Percentiles rank a stretch among this genome's conserved stretches.
These are phyloP conservation scores for Hygrophoropsis aurantiaca DNA, from an alignment of 768 basidiomycete genomes.

Conservation along the genomic window DNA sequence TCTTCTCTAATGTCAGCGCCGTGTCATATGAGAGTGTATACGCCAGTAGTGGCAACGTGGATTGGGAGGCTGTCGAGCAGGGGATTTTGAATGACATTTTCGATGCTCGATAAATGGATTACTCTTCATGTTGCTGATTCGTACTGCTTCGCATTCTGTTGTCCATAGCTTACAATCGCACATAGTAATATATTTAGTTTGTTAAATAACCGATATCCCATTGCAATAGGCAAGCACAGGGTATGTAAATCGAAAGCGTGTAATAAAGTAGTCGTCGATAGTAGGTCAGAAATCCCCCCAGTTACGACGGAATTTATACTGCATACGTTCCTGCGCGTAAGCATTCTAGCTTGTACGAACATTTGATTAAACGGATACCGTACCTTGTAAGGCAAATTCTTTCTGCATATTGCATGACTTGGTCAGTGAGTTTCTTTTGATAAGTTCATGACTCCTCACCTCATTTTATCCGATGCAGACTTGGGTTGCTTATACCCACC, in stretches of 20 bases:
- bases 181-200: conserved; percentile 10
- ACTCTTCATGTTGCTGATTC: neutral
- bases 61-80: conserved; percentile 87
- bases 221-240: conserved; percentile 12
- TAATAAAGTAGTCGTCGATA: conserved; percentile 8
- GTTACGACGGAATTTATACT: conserved; percentile 88
- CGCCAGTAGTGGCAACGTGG: conserved; percentile 73
- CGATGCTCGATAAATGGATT: conserved; percentile 56
- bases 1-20: conserved; percentile 89
- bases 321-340: conserved; percentile 59
- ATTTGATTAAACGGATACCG: conserved; percentile 9
- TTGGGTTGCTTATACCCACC: conserved; percentile 73
- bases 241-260: conserved; percentile 19
- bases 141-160: conserved; percentile 1
- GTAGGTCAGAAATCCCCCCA: conserved; percentile 79
- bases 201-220: neutral
- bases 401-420: conserved; percentile 46
- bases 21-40: conserved; percentile 91
- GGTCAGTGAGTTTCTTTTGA: no score
- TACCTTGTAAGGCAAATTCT: conserved; percentile 90
- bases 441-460: no score
- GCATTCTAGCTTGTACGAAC: conserved; percentile 30
- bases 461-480: conserved; percentile 73
- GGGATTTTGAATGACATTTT: conserved; percentile 88
- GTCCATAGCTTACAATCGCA: conserved; percentile 1